phyloP scores from a whole-genome alignment of 176 grass and related monocot species.

The Raddia guianensis region DNA sequence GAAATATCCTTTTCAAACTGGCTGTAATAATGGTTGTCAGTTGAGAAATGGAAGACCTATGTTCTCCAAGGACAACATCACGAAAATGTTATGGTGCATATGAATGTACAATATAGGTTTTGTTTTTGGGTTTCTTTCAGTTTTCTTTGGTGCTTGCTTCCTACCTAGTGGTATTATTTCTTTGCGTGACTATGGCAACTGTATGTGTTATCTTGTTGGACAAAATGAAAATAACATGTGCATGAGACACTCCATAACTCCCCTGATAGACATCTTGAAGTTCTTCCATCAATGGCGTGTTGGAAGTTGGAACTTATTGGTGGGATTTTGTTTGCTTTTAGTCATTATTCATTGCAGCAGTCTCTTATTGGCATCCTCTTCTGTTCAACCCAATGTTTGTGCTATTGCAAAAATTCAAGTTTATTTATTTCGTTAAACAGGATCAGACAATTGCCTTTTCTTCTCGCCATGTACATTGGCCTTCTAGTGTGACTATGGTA shows the following conservation, averaged over 20 bases:
- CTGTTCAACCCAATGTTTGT: not conserved
- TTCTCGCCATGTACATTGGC: not conserved
- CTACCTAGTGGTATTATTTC: not conserved
- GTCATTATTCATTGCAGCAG: not conserved
- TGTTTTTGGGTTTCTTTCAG: not conserved
- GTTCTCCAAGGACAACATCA: not conserved
- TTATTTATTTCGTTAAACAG: not conserved
- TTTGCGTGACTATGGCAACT: conserved; percentile 4
- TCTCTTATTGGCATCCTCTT: not conserved
- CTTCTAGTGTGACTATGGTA: not conserved
- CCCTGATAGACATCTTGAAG: not conserved
- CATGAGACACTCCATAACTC: not conserved
- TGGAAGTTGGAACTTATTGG: not conserved
- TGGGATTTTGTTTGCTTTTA: not conserved
- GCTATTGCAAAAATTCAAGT: not conserved
- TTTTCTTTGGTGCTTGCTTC: not conserved
- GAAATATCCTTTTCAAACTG: not conserved
- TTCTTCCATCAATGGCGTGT: not conserved
- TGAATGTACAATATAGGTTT: not conserved
- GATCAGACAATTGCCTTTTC: not conserved
- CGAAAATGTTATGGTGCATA: not conserved
- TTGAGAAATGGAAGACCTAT: not conserved
- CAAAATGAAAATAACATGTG: not conserved
- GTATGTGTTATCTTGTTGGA: not conserved
- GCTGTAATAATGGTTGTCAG: not conserved